Evolutionary conservation across 129 eudicot genomes (phyloP).

Genomic region (carrot (Daucus carota)): DH1_v3.0 NC_030386.2:30587001-30587500

Average conservation of each 20-base stretch:
- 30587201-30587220: neutral
- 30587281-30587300: neutral
- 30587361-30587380: neutral
- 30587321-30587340: neutral
- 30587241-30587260: neutral
- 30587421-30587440: neutral
- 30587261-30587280: neutral
- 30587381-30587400: neutral
- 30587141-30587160: neutral
- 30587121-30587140: neutral
- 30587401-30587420: neutral
- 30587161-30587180: neutral
- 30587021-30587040: too few species aligned
- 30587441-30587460: neutral
- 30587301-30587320: neutral
- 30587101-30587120: neutral
- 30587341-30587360: neutral
- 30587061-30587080: too few species aligned
- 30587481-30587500: constrained; percentile 14
- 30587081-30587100: too few species aligned
- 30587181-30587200: neutral
- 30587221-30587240: neutral
- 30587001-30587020: too few species aligned
- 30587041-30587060: too few species aligned
- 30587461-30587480: neutral